These are phyloP conservation scores for Byssochlamys sp. DNA, from an alignment of 2,329 filamentous ascomycete genomes.

Conservation along the genomic window DNA sequence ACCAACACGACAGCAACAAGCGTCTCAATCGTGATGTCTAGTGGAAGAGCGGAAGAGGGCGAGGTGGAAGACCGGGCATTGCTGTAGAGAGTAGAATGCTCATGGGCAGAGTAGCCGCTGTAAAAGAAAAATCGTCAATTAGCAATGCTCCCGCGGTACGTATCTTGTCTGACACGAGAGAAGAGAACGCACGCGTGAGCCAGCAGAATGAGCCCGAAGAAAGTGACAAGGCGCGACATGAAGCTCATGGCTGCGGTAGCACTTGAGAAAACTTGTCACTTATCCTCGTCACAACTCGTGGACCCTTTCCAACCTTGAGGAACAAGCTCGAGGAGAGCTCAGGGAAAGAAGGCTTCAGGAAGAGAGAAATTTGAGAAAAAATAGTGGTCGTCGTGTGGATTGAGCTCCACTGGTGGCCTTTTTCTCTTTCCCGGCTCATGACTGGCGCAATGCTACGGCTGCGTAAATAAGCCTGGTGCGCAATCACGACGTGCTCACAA, in stretches of 20 bases:
- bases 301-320: background rate
- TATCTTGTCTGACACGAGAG: conserved; percentile 5
- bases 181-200: conserved; percentile 66
- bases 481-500: background rate
- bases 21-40: conserved; percentile 82
- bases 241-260: conserved; percentile 50
- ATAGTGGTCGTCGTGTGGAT: background rate
- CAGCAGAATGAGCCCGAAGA: conserved; percentile 67
- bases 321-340: background rate
- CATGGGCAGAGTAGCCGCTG: conserved; percentile 93
- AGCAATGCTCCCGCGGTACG: conserved; percentile 2
- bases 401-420: background rate
- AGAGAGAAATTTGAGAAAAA: background rate
- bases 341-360: background rate
- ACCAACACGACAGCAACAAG: conserved; percentile 69
- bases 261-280: background rate
- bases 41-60: conserved; percentile 49
- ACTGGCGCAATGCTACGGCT: conserved; percentile 1
- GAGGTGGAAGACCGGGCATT: conserved; percentile 39
- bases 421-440: background rate
- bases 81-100: conserved; percentile 68
- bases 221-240: conserved; percentile 60
- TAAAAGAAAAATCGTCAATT: conserved; percentile 3
- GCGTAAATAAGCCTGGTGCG: conserved; percentile 2
- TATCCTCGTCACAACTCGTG: background rate